A percentile compares a stretch with the other conserved stretches of the same genome.
phyloP scores from a whole-genome alignment of 1,284 basidiomycete species.

The Inonotus obliquus region DNA sequence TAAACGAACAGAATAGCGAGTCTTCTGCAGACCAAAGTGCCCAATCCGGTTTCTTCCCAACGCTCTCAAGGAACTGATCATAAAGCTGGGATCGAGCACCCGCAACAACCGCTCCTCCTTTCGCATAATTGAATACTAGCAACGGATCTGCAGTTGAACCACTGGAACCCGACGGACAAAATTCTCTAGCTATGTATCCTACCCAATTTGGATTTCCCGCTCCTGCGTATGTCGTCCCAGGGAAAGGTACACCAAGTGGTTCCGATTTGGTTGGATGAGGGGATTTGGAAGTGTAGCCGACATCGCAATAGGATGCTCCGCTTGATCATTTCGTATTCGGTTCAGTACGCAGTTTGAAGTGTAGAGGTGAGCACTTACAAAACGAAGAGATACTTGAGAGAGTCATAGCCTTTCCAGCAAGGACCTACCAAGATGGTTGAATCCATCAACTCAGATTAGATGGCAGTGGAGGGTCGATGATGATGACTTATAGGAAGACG shows the following conservation, averaged over 20 bases:
- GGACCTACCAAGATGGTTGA: neutral
- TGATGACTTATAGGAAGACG: no score
- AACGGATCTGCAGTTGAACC: conserved; percentile 28
- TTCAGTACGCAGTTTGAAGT: neutral
- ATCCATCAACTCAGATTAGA: neutral
- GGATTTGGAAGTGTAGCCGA: conserved; percentile 27
- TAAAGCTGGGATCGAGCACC: conserved; percentile 39
- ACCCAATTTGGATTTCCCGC: conserved; percentile 45
- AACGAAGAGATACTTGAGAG: conserved; percentile 11
- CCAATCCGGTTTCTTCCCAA: conserved; percentile 35
- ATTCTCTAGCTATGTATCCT: conserved; percentile 35
- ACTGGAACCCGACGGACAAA: conserved; percentile 13
- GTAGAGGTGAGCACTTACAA: conserved; percentile 6
- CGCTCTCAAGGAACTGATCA: conserved; percentile 32
- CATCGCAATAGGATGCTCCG: conserved; percentile 49
- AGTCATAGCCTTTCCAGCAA: conserved; percentile 12
- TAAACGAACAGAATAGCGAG: conserved; percentile 43
- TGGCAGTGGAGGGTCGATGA: neutral
- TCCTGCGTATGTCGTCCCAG: conserved; percentile 39
- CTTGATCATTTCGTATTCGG: conserved; percentile 26
- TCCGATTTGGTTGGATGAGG: conserved; percentile 32
- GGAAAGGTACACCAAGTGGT: conserved; percentile 45
- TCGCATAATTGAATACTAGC: conserved; percentile 48
- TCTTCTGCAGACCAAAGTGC: conserved; percentile 38
- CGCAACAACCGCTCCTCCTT: conserved; percentile 38